Percentiles rank a stretch among this genome's conserved stretches.
phyloP scores from a whole-genome alignment of 176 grass and related monocot genomes.

The Oryza coarctata region DNA sequence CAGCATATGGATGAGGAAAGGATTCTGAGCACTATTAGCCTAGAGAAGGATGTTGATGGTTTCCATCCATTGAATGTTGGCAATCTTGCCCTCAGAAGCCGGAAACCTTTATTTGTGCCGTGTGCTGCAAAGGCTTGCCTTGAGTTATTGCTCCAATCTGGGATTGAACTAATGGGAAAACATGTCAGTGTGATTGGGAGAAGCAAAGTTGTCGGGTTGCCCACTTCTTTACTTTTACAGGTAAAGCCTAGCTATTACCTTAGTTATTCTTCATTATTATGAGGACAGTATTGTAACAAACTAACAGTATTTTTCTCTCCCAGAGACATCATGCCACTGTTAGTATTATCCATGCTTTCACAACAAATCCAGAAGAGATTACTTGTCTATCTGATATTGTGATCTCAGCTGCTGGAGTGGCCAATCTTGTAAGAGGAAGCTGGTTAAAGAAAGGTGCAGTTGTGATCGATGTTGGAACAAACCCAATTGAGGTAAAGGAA shows the following conservation, averaged over 20 bases:
- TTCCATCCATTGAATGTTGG: conserved; percentile 90
- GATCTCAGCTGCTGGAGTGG: conserved; percentile 89
- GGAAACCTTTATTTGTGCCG: conserved; percentile 74
- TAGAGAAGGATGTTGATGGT: conserved; percentile 95
- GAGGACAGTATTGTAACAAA: conserved; percentile 2
- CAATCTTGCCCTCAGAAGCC: conserved; percentile 77
- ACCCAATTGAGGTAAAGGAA: conserved; percentile 72
- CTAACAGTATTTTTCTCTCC: background rate
- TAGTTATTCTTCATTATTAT: background rate
- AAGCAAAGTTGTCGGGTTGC: conserved; percentile 94
- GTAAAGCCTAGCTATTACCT: conserved; percentile 37
- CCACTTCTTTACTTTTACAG: conserved; percentile 87
- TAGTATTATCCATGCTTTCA: conserved; percentile 90
- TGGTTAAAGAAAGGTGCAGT: conserved; percentile 84
- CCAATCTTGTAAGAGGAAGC: conserved; percentile 82
- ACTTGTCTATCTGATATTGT: conserved; percentile 85
- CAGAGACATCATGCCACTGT: conserved; percentile 95
- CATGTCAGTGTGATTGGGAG: conserved; percentile 83
- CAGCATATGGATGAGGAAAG: conserved; percentile 92
- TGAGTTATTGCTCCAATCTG: conserved; percentile 63
- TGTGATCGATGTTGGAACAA: conserved; percentile 97
- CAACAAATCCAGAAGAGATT: conserved; percentile 72
- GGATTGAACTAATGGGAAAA: conserved; percentile 79
- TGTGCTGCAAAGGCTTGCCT: conserved; percentile 94
- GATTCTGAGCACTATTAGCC: conserved; percentile 61